Evolutionary conservation across 257 asterid species (phyloP).

Genomic region (Salvia miltiorrhiza): DNA sequence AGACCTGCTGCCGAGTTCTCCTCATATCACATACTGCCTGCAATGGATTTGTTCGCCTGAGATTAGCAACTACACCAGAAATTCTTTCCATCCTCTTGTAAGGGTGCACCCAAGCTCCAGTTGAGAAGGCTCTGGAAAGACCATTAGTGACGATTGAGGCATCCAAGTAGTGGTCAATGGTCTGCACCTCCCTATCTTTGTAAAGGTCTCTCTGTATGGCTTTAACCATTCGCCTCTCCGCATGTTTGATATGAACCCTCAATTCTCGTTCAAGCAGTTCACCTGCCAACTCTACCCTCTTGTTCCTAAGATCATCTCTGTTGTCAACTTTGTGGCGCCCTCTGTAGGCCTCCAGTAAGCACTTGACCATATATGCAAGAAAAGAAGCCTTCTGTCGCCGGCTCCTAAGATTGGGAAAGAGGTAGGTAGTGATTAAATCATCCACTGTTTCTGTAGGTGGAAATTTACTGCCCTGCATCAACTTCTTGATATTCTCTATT

Average conservation of each 20-base stretch:
- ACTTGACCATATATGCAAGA: constrained; percentile 85
- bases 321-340: constrained; percentile 77
- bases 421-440: constrained; percentile 51
- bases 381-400: constrained; percentile 68
- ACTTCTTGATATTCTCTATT: constrained; percentile 32
- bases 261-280: constrained; percentile 86
- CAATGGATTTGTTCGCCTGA: constrained; percentile 86
- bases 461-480: constrained; percentile 45
- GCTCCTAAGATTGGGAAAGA: constrained; percentile 63
- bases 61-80: constrained; percentile 89
- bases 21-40: constrained; percentile 87
- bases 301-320: constrained; percentile 85
- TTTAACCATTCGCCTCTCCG: constrained; percentile 70
- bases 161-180: constrained; percentile 64
- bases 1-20: constrained; percentile 86
- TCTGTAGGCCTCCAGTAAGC: constrained; percentile 68
- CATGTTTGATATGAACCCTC: constrained; percentile 73
- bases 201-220: constrained; percentile 81
- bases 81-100: constrained; percentile 80
- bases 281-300: constrained; percentile 88
- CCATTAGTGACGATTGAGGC: constrained; percentile 86
- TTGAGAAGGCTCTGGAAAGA: constrained; percentile 94
- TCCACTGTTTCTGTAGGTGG: constrained; percentile 81
- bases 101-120: constrained; percentile 92
- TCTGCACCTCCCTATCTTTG: constrained; percentile 52